Evolutionary conservation across 2,329 filamentous ascomycete species (phyloP), one percentile per base, ranked within the genome.

Genomic region (Dactylellina parvicollis): DNA sequence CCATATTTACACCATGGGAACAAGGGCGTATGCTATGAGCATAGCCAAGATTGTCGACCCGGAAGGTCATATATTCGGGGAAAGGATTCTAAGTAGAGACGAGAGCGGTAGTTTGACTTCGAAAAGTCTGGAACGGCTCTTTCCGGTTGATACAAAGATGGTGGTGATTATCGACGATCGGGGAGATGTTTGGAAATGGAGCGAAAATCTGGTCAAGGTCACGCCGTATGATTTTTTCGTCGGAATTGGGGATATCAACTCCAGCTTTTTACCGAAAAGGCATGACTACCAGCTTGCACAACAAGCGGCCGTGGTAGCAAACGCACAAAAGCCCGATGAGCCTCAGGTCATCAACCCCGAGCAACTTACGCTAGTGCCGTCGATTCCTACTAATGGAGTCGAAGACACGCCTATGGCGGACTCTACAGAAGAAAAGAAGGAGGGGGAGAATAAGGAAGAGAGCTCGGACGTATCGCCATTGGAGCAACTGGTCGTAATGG

Each of bases 1-100:
- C 78, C 95, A 99, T 80, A 94, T 99, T 75, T 99, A 99, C 83
- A 99, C 95, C 44, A 99, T 99, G 95, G 95, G 94, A 65, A 99
- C 95, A 20, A 88, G 95, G 75, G 92, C 94, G n/a, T 99, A 99
- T 79, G 95, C 95, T 8, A 86, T 93, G 77, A 90, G 92, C 74
- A 96, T 99, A 77, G 92, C 92, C 36, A 90, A 90, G 77, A 94
- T 99, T 75, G 91, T 99, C 75, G 95, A 99, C 78, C 94, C 94
- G 0, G 88, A 94, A 32, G 87, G 89, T 75, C 93, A 90, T 79
- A 87, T 96, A 8, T 99, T 99, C 80, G 94, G 91, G 38, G 93
- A 97, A 81, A 88, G 95, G 62, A 93, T 99, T 78, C 90, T 99
- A 78, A 98, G 94, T 81, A 90, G 95, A 78, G 94, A 98, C 80